phyloP scores from a whole-genome alignment of 257 asterid species.

The Salvia splendens region DNA sequence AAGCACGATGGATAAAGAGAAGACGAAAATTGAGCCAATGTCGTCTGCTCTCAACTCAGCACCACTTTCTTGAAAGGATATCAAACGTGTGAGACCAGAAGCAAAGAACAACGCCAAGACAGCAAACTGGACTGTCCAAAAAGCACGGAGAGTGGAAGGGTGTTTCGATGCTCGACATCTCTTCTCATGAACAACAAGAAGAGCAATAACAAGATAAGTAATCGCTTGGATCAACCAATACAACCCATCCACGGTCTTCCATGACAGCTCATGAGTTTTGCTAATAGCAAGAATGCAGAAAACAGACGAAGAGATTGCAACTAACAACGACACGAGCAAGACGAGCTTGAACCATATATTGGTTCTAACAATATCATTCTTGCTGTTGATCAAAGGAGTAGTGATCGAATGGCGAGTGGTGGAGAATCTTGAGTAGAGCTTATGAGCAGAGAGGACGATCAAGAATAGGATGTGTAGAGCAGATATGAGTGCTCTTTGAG shows the following conservation, averaged over 20 bases:
- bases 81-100: conserved; percentile 49
- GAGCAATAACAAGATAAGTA: conserved; percentile 46
- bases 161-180: conserved; percentile 57
- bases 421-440: conserved; percentile 48
- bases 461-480: conserved; percentile 56
- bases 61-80: conserved; percentile 43
- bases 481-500: conserved; percentile 64
- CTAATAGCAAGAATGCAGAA: conserved; percentile 47
- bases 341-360: conserved; percentile 56
- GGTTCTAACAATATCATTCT: conserved; percentile 41
- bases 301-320: conserved; percentile 42
- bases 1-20: conserved; percentile 50
- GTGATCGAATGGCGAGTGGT: conserved; percentile 31
- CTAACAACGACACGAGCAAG: conserved; percentile 40
- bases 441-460: conserved; percentile 48
- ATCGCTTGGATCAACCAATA: conserved; percentile 69
- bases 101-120: conserved; percentile 51
- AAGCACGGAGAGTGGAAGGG: conserved; percentile 61
- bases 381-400: conserved; percentile 53
- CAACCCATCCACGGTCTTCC: conserved; percentile 58
- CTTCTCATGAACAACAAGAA: conserved; percentile 64
- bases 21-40: conserved; percentile 44
- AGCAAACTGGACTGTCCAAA: conserved; percentile 57
- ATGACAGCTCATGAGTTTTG: conserved; percentile 30
- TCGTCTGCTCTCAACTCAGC: conserved; percentile 55